Conservation (phyloP, 345 rosid genomes). For the Acer saccharum region DNA sequence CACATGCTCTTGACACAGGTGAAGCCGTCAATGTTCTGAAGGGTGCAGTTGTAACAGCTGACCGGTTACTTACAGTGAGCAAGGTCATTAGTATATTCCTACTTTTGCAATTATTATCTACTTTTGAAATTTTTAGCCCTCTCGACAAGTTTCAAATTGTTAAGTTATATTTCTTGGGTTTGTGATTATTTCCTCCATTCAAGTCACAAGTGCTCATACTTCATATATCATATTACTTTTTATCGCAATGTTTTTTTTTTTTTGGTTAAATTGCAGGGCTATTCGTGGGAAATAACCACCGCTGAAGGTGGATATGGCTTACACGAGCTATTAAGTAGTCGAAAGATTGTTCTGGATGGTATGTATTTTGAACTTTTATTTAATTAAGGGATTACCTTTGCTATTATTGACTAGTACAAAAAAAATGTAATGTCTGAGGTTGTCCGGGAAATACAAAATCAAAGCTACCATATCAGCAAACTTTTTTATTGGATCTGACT, state of each 20-base stretch:
- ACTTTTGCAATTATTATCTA: not conserved
- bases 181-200: not conserved
- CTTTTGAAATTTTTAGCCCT: constrained; percentile 5
- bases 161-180: not conserved
- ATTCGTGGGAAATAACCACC: constrained; percentile 97
- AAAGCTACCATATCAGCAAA: not conserved
- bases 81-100: constrained; percentile 52
- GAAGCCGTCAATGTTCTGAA: constrained; percentile 94
- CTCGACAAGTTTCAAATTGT: not conserved
- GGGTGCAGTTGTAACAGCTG: constrained; percentile 95
- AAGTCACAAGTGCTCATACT: not conserved
- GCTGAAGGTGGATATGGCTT: constrained; percentile 94
- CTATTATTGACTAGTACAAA: not conserved
- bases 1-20: constrained; percentile 99
- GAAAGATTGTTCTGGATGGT: constrained; percentile 83
- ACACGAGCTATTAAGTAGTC: constrained; percentile 66
- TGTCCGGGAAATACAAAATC: not conserved
- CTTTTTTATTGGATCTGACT: not conserved
- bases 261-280: constrained; percentile 56
- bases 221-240: not conserved
- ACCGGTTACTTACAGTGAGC: constrained; percentile 90
- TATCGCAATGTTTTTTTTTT: not conserved
- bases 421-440: not conserved
- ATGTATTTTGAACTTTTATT: constrained; percentile 16
- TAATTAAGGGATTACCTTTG: not conserved